Evolutionary conservation across 345 rosid species (phyloP).

Genomic region (Geranium rotundifolium): DNA sequence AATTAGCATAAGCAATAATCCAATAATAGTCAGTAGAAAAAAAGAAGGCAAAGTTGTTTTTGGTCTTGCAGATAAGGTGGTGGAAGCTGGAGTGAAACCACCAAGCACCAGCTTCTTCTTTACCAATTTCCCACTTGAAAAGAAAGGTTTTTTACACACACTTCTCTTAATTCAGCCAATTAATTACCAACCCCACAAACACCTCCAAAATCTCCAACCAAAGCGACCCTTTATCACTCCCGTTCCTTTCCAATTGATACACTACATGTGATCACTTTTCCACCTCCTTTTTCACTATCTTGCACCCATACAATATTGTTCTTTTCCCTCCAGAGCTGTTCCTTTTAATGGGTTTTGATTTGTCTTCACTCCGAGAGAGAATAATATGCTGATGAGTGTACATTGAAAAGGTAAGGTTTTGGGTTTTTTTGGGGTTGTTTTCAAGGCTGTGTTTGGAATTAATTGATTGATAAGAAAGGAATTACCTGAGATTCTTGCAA

Average conservation of each 20-base stretch:
- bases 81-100: not conserved
- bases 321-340: conserved; percentile 13
- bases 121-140: conserved; percentile 5
- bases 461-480: conserved; percentile 36
- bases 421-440: conserved; percentile 24
- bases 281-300: not conserved
- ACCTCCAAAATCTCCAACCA: conserved; percentile 11
- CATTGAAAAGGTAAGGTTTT: conserved; percentile 7
- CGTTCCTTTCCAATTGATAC: not conserved
- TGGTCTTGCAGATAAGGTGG: not conserved
- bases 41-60: not conserved
- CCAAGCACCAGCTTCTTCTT: not conserved
- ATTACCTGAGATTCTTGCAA: conserved; percentile 20
- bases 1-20: not conserved
- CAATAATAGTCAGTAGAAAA: not conserved
- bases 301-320: conserved; percentile 9
- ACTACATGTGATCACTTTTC: conserved; percentile 5
- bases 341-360: conserved; percentile 8
- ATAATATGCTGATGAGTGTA: not conserved
- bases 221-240: conserved; percentile 6
- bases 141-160: conserved; percentile 5
- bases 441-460: conserved; percentile 35
- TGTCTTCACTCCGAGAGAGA: not conserved
- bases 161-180: conserved; percentile 5
- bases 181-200: not conserved